These are phyloP conservation scores for Mycena filopes DNA, from an alignment of 768 basidiomycete genomes.

Conservation along the genomic window DNA sequence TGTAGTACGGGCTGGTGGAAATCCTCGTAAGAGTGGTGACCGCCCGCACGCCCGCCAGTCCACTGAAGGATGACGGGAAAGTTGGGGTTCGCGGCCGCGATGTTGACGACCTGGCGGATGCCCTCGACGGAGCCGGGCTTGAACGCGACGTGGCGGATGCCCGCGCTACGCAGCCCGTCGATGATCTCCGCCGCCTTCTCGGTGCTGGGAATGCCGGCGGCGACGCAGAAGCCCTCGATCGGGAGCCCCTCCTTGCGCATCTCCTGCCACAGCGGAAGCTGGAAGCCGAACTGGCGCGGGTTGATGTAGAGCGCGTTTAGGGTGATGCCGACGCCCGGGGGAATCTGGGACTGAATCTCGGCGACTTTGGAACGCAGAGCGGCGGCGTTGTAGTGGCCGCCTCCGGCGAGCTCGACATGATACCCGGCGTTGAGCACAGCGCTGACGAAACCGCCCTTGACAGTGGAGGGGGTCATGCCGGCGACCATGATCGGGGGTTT, in stretches of 20 bases:
- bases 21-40: slow-evolving; percentile 98
- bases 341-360: slow-evolving; percentile 89
- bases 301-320: slow-evolving; percentile 98
- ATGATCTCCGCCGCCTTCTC: slow-evolving; percentile 99
- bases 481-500: slow-evolving; percentile 99
- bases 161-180: slow-evolving; percentile 77
- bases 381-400: slow-evolving; percentile 93
- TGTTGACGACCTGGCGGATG: slow-evolving; percentile 96
- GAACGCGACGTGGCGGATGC: slow-evolving; percentile 96
- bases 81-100: slow-evolving; percentile 92
- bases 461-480: slow-evolving; percentile 98
- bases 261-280: slow-evolving; percentile 97
- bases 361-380: slow-evolving; percentile 91
- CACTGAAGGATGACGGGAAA: slow-evolving; percentile 99
- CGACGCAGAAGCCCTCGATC: slow-evolving; percentile 98
- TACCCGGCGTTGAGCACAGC: slow-evolving; percentile 94
- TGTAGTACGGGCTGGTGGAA: slow-evolving; percentile 96
- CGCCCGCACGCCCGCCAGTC: slow-evolving; percentile 99
- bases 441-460: slow-evolving; percentile 93
- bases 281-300: slow-evolving; percentile 96
- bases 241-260: slow-evolving; percentile 96
- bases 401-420: slow-evolving; percentile 97
- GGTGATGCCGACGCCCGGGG: slow-evolving; percentile 91
- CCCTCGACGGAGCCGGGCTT: slow-evolving; percentile 99
- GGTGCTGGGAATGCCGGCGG: slow-evolving; percentile 95